A percentile compares a stretch with the other conserved stretches of the same genome.
Conservation (phyloP, 1,284 basidiomycete species). For the Boletus austroedulis region DNA sequence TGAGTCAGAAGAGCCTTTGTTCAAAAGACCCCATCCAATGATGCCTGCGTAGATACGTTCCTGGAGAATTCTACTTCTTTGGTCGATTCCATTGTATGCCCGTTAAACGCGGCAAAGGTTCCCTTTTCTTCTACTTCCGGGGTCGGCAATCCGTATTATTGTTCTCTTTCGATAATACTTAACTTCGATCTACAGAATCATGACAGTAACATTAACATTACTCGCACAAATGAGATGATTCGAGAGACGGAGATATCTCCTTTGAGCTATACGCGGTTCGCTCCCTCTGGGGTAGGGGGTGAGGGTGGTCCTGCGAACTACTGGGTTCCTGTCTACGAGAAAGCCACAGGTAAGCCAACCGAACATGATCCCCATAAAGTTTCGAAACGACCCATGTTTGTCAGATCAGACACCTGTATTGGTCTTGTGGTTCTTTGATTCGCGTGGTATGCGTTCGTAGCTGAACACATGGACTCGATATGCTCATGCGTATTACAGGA, state of each 20-base stretch:
- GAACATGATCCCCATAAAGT: not conserved
- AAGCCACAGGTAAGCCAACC: constrained; percentile 27
- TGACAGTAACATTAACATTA: constrained; percentile 66
- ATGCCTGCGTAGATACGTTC: constrained; percentile 55
- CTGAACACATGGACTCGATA: not conserved
- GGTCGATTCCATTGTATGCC: too few species aligned
- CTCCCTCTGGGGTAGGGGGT: constrained; percentile 59
- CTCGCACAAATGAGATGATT: constrained; percentile 56
- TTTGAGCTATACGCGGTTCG: constrained; percentile 58
- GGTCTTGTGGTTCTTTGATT: constrained; percentile 71
- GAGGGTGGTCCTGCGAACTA: constrained; percentile 60
- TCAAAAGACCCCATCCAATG: not conserved
- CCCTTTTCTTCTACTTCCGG: constrained; percentile 60
- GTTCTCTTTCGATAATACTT: not conserved
- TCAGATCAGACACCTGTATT: constrained; percentile 49
- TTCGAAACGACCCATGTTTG: not conserved
- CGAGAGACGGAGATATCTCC: constrained; percentile 56
- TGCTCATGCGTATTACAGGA: constrained; percentile 37
- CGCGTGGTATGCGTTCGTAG: constrained; percentile 45
- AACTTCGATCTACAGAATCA: constrained; percentile 49
- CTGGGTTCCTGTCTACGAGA: constrained; percentile 59
- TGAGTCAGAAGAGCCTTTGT: constrained; percentile 26
- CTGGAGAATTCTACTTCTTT: constrained; percentile 52
- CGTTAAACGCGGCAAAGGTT: constrained; percentile 45
- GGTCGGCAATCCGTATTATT: constrained; percentile 38